Percentiles rank a stretch among this genome's conserved stretches.
These are phyloP conservation scores for Termitomyces sp. DNA, from an alignment of 768 basidiomycete genomes.

Conservation along the genomic window DNA sequence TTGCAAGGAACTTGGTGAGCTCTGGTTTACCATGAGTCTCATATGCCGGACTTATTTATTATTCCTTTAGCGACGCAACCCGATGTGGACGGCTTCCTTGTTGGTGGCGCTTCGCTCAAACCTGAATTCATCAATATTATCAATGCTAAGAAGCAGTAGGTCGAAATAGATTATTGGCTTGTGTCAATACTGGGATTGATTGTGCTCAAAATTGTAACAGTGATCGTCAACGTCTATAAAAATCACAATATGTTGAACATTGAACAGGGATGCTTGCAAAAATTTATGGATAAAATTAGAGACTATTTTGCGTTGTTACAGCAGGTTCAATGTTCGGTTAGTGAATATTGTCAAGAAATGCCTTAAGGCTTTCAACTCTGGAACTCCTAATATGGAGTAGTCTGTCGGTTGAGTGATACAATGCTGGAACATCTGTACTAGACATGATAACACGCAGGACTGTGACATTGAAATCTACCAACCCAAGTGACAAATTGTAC, in stretches of 20 bases:
- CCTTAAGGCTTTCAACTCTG: neutral
- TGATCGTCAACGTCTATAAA: neutral
- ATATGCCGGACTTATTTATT: neutral
- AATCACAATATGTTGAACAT: neutral
- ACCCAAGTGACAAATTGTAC: too few relatives aligned
- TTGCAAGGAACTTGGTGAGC: slow-evolving; percentile 79
- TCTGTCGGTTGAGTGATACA: too few relatives aligned
- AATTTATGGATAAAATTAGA: neutral
- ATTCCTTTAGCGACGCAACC: slow-evolving; percentile 52
- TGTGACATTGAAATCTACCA: too few relatives aligned
- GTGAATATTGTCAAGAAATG: too few relatives aligned
- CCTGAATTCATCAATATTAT: slow-evolving; percentile 93
- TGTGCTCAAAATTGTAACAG: neutral
- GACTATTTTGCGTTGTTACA: neutral
- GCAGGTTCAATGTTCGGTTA: neutral
- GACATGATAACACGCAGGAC: too few relatives aligned
- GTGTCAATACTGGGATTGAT: neutral
- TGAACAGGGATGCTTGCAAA: neutral
- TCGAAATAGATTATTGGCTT: neutral
- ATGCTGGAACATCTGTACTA: too few relatives aligned
- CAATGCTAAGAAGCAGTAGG: slow-evolving; percentile 43
- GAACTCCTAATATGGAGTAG: neutral
- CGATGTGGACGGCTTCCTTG: slow-evolving; percentile 97
- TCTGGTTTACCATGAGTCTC: neutral
- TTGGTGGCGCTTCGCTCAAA: slow-evolving; percentile 96